Conservation (phyloP, 768 basidiomycete species). For the Amanita rimosa region DNA sequence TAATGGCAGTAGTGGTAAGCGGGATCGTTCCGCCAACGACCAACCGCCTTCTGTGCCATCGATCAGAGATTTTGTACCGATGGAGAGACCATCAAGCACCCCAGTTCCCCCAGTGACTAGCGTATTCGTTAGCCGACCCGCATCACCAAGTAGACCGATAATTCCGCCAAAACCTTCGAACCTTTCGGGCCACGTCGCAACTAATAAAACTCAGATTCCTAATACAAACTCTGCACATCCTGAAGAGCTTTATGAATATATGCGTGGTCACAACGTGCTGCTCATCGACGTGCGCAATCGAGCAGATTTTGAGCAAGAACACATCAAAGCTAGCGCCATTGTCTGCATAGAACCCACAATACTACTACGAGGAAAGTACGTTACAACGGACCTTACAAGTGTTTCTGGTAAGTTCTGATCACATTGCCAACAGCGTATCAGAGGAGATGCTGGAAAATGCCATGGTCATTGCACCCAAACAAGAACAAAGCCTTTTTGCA, state of each 20-base stretch:
- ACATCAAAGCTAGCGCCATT: conserved; percentile 55
- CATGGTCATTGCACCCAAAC: conserved; percentile 54
- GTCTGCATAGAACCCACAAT: conserved; percentile 84
- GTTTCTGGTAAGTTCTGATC: background rate
- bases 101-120: conserved; percentile 50
- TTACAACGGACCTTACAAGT: conserved; percentile 13
- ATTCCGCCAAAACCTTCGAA: conserved; percentile 24
- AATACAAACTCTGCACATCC: conserved; percentile 50
- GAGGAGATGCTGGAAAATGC: conserved; percentile 62
- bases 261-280: conserved; percentile 50
- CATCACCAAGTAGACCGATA: conserved; percentile 36
- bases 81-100: conserved; percentile 59
- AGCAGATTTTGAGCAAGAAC: conserved; percentile 64
- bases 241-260: conserved; percentile 45
- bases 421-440: conserved; percentile 38
- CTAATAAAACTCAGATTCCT: conserved; percentile 28
- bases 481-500: conserved; percentile 64
- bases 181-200: conserved; percentile 17
- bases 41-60: conserved; percentile 18
- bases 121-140: conserved; percentile 49
- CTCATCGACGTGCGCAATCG: conserved; percentile 78
- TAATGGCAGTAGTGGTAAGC: conserved; percentile 13
- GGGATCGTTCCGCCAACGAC: conserved; percentile 17
- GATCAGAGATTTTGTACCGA: conserved; percentile 28
- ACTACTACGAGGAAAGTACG: conserved; percentile 45